Conservation (phyloP, 768 basidiomycete genomes). For the Tylopilus vinaceipallidus region DNA sequence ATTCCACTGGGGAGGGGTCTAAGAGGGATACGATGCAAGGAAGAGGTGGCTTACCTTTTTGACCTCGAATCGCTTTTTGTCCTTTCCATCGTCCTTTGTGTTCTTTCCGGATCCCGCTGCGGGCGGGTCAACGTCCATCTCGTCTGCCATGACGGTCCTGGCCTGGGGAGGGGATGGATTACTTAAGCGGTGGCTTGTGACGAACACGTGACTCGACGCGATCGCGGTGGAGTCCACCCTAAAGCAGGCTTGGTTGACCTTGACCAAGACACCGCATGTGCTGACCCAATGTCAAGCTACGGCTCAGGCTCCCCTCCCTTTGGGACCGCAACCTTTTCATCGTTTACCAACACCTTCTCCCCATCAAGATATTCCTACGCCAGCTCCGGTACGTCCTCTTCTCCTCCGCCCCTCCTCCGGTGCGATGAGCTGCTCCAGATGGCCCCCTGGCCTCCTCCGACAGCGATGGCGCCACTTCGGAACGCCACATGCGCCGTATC, state of each 20-base stretch:
- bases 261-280: too few species aligned
- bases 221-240: constrained; percentile 41
- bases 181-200: constrained; percentile 13
- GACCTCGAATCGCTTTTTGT: constrained; percentile 92
- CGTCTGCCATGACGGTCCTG: constrained; percentile 47
- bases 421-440: constrained; percentile 31
- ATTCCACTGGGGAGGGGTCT: constrained; percentile 73
- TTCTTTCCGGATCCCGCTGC: constrained; percentile 40
- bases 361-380: constrained; percentile 60
- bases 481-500: constrained; percentile 50
- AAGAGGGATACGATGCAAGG: not conserved
- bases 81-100: constrained; percentile 55
- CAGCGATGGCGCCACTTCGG: constrained; percentile 43
- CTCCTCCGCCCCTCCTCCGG: not conserved
- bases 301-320: constrained; percentile 61
- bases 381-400: constrained; percentile 50
- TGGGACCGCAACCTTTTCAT: constrained; percentile 58
- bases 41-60: constrained; percentile 79
- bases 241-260: too few species aligned
- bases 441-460: constrained; percentile 49
- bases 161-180: not conserved
- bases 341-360: constrained; percentile 51
- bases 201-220: constrained; percentile 39
- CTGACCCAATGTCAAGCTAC: too few species aligned
- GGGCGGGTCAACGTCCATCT: constrained; percentile 68